phyloP scores from a whole-genome alignment of 495 filamentous ascomycete genomes.

The Penicillium coffeae region DNA sequence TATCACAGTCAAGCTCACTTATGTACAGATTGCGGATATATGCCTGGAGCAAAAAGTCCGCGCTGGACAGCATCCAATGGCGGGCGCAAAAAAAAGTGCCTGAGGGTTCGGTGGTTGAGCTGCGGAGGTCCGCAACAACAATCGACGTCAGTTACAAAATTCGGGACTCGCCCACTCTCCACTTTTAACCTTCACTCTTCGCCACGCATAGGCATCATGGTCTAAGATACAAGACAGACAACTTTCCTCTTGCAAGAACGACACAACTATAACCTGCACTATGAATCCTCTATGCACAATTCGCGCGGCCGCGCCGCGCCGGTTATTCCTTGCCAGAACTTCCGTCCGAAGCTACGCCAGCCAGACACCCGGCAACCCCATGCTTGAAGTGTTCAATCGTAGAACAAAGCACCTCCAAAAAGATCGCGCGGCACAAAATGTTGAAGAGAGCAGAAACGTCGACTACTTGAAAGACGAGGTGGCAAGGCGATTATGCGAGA shows the following conservation, averaged over 20 bases:
- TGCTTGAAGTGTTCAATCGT: constrained; percentile 87
- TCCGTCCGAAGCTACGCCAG: constrained; percentile 62
- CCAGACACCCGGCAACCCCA: constrained; percentile 68
- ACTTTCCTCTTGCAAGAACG: too few species aligned
- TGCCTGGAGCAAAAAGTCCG: neutral
- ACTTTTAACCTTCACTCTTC: constrained; percentile 7
- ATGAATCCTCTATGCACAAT: constrained; percentile 29
- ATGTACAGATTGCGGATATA: neutral
- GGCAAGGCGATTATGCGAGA: constrained; percentile 77
- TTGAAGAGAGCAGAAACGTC: constrained; percentile 66
- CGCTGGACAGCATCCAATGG: constrained; percentile 4
- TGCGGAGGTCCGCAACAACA: constrained; percentile 29
- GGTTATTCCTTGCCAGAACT: constrained; percentile 9
- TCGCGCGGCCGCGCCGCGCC: constrained; percentile 19
- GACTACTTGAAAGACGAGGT: constrained; percentile 95
- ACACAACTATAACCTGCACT: too few species aligned
- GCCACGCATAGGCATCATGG: constrained; percentile 9
- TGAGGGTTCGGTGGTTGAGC: constrained; percentile 18
- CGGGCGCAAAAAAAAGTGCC: constrained; percentile 10
- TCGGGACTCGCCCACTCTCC: constrained; percentile 8
- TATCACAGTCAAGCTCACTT: neutral
- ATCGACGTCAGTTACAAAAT: constrained; percentile 34
- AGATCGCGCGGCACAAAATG: constrained; percentile 73
- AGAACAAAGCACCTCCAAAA: constrained; percentile 84
- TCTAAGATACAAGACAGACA: constrained; percentile 1